Evolutionary conservation across 257 asterid genomes (phyloP).

Genomic region (Przewalskia tangutica): DNA sequence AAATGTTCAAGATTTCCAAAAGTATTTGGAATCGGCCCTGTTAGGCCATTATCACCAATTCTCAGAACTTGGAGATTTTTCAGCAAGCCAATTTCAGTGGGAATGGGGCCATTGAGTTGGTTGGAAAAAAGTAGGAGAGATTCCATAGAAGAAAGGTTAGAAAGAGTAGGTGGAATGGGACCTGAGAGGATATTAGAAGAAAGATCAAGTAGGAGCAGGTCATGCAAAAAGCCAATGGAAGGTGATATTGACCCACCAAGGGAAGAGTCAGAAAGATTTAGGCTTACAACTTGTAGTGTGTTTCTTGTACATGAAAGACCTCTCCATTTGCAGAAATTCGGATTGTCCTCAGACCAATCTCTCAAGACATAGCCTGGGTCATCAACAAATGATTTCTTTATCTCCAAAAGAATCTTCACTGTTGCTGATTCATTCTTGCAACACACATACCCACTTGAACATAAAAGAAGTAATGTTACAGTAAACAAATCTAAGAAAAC

Average conservation of each 20-base stretch:
- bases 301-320: slow-evolving; percentile 47
- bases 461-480: slow-evolving; percentile 1
- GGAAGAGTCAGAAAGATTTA: slow-evolving; percentile 46
- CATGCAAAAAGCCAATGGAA: slow-evolving; percentile 35
- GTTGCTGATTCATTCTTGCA: slow-evolving; percentile 13
- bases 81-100: slow-evolving; percentile 41
- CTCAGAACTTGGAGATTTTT: slow-evolving; percentile 39
- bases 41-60: slow-evolving; percentile 63
- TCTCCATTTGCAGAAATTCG: slow-evolving; percentile 48
- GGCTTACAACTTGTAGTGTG: slow-evolving; percentile 17
- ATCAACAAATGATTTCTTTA: slow-evolving; percentile 32
- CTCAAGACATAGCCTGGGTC: slow-evolving; percentile 43
- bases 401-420: slow-evolving; percentile 36
- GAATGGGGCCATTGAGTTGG: slow-evolving; percentile 77
- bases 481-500: neutral
- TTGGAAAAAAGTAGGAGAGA: slow-evolving; percentile 66
- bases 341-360: slow-evolving; percentile 44
- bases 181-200: slow-evolving; percentile 59
- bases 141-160: slow-evolving; percentile 57
- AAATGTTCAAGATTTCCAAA: slow-evolving; percentile 39
- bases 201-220: slow-evolving; percentile 84
- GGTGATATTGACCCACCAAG: slow-evolving; percentile 62
- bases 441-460: slow-evolving; percentile 4
- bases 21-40: slow-evolving; percentile 54
- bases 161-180: slow-evolving; percentile 81